phyloP scores from a whole-genome alignment of 805 yeast genomes.

The Monosporozyma servazzii region DNA sequence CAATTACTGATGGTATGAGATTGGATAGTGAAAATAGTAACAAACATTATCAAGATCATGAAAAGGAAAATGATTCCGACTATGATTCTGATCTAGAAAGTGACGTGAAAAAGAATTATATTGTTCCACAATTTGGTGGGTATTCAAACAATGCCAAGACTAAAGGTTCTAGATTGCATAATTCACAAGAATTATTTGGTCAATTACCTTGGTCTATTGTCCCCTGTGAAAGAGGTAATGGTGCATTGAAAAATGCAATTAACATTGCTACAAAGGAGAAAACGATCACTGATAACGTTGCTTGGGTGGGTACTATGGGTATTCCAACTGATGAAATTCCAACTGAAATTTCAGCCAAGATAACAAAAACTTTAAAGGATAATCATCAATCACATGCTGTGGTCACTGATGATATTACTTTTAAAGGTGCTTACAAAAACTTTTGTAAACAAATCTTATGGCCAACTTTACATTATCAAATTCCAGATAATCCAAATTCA shows the following conservation, averaged over 20 bases:
- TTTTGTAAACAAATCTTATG: constrained; percentile 91
- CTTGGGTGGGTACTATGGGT: constrained; percentile 88
- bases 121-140: constrained; percentile 56
- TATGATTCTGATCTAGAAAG: constrained; percentile 20
- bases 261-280: constrained; percentile 43
- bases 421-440: constrained; percentile 83
- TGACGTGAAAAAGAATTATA: constrained; percentile 14
- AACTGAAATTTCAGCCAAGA: constrained; percentile 41
- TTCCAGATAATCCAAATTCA: constrained; percentile 89
- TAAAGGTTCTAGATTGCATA: constrained; percentile 29
- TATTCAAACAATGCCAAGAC: constrained; percentile 54
- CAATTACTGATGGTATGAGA: constrained; percentile 1
- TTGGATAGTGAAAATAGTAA: background rate
- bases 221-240: constrained; percentile 69
- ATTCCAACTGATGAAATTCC: constrained; percentile 84
- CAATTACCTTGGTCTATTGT: constrained; percentile 67
- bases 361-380: constrained; percentile 37
- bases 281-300: constrained; percentile 31
- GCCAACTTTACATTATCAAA: constrained; percentile 92
- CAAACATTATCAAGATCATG: background rate
- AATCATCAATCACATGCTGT: constrained; percentile 57
- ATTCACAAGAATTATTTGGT: constrained; percentile 32
- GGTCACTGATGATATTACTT: constrained; percentile 65
- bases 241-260: constrained; percentile 80
- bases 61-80: constrained; percentile 5